Base-by-base conservation (phyloP, 805 yeast genomes). In the Saccharomycopsis microspora region DNA sequence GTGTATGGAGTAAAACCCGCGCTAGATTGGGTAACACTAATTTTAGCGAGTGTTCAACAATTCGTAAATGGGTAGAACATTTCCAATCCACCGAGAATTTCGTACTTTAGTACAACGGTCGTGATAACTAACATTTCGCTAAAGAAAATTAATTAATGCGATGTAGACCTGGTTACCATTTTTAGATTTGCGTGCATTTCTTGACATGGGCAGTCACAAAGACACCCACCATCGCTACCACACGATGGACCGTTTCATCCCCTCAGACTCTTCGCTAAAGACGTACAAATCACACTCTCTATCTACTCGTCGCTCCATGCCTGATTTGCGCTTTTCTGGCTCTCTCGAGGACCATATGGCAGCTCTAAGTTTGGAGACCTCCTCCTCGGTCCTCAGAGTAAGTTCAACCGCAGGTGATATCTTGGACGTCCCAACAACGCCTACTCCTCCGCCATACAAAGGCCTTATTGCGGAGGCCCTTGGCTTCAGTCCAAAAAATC, bases 381-480 rank as follows among this genome's bases (percentile, higher is more conserved):
- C 35, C 8, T 35, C 40, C 10, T 29, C 38, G 11, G 41, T 38
- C 30, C 7, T 9, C 11, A 38, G 11, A 38, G 11, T 10, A 34
- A 42, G 30, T 19, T 34, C 45, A 6, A 42, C 45, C 29, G 45
- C 32, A 27, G 19, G 36, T 42, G 34, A 30, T n/a, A 34, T 19
- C 34, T 29, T n/a, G 29, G 30, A 42, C 11, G 10, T n/a, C 37
- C 27, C 41, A 3, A 11, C 41, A 8, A 8, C 8, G 8, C 27
- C 11, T 29, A 9, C n/a, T 5, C 39, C 41, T 30, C 28, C 28
- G 29, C 45, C 50, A 11, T 71, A 68, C 42, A 60, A 67, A 41
- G 66, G 62, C 4, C 59, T 60, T 19, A 70, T 77, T 10, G 79
- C 80, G 1, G 68, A 65, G 33, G 80, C 81, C 0, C 59, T 78